These are phyloP conservation scores for Lasiodiplodia theobromae DNA, from an alignment of 2,329 filamentous ascomycete species.

Conservation along the genomic window DNA sequence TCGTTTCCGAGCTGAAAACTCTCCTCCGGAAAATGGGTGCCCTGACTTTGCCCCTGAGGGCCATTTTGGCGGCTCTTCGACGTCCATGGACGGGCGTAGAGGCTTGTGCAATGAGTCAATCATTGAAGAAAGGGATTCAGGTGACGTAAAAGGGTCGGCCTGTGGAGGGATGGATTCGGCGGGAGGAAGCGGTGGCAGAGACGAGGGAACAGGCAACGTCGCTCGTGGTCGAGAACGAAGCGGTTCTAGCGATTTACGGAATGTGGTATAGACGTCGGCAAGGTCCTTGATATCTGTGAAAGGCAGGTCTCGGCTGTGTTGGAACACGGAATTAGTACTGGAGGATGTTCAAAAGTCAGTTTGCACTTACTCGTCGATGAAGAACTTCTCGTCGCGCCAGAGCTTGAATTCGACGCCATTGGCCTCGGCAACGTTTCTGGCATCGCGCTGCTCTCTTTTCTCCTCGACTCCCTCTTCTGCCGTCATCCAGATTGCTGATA, in stretches of 20 bases:
- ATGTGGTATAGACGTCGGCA: conserved; percentile 78
- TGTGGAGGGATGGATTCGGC: conserved; percentile 63
- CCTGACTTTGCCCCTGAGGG: conserved; percentile 64
- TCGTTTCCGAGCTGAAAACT: conserved; percentile 65
- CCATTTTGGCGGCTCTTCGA: conserved; percentile 60
- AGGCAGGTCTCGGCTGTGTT: conserved; percentile 68
- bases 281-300: conserved; percentile 65
- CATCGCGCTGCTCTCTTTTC: conserved; percentile 65
- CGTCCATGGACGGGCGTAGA: conserved; percentile 54
- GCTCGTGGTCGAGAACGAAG: conserved; percentile 69
- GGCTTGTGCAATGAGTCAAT: conserved; percentile 55
- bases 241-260: conserved; percentile 75
- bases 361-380: conserved; percentile 74
- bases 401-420: conserved; percentile 66
- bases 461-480: conserved; percentile 75
- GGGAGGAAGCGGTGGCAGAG: conserved; percentile 66
- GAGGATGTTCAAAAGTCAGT: neutral
- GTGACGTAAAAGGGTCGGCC: conserved; percentile 68
- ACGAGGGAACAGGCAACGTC: conserved; percentile 60
- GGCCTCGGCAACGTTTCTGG: conserved; percentile 61
- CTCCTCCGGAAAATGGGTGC: conserved; percentile 74
- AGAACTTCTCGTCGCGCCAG: conserved; percentile 80
- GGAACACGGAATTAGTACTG: neutral
- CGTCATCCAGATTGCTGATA: conserved; percentile 68
- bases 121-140: conserved; percentile 61